Conservation (phyloP, 1,284 basidiomycete genomes). For the Fomes fomentarius region DNA sequence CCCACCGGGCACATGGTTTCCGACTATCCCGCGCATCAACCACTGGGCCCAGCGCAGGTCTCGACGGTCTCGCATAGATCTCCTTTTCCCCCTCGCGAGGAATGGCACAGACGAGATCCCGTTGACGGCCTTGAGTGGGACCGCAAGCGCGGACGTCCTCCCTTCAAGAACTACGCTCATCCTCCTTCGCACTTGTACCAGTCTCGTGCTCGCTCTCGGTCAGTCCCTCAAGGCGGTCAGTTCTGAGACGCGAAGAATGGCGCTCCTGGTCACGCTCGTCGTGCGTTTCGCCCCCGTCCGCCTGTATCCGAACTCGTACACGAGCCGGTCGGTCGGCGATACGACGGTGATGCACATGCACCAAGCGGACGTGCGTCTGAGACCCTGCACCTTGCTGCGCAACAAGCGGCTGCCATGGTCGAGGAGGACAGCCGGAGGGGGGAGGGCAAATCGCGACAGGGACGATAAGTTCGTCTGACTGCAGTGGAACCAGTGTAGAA, state of each 20-base stretch:
- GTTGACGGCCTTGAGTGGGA: conserved; percentile 36
- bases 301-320: conserved; percentile 26
- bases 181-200: conserved; percentile 25
- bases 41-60: conserved; percentile 55
- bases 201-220: conserved; percentile 28
- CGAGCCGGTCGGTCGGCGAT: conserved; percentile 31
- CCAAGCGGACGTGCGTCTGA: conserved; percentile 39
- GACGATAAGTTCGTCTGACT: conserved; percentile 41
- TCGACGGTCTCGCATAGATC: conserved; percentile 36
- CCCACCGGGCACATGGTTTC: conserved; percentile 32
- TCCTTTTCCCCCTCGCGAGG: conserved; percentile 60
- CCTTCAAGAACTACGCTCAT: conserved; percentile 27
- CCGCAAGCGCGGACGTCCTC: conserved; percentile 43
- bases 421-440: conserved; percentile 32
- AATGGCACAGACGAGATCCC: conserved; percentile 53
- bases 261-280: conserved; percentile 21
- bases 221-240: conserved; percentile 23
- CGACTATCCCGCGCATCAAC: conserved; percentile 45
- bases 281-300: conserved; percentile 24
- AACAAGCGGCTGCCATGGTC: conserved; percentile 31
- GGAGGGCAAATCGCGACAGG: conserved; percentile 40
- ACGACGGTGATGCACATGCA: conserved; percentile 36
- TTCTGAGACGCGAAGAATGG: conserved; percentile 32
- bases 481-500: conserved; percentile 40
- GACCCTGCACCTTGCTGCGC: conserved; percentile 41